Evolutionary conservation across 495 filamentous ascomycete genomes (phyloP), one percentile per base, ranked within the genome.

Genomic region (Thermochaetoides thermophila): DNA sequence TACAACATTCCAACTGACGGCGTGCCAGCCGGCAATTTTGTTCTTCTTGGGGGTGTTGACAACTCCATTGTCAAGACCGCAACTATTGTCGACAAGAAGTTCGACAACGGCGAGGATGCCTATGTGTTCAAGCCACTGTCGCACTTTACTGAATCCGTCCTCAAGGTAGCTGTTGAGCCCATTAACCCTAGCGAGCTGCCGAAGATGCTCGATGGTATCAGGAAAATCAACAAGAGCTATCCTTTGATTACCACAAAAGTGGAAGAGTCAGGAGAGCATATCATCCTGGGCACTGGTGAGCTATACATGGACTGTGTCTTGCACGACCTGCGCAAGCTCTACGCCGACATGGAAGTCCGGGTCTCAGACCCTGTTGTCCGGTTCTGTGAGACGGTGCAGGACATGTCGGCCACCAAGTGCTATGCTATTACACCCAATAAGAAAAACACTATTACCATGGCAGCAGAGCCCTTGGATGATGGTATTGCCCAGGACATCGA

Each of bases 341-440:
- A 94, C 54, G 84, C 87, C n/a, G 85, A 96, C 49, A 97, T 97
- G 89, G 91, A 97, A 49, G 73, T 96, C 56, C 93, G 94, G 59
- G 84, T 97, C 29, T 97, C 89, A 7, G 89, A 97, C 49, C 89
- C 89, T 4, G 91, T 96, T 13, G 95, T 91, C 16, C 73, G 89
- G 18, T 97, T 97, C 65, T 91, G 84, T 56, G 89, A 97, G 60
- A 97, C 89, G 3, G 84, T 93, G n/a, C 84, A 91, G 31, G 91
- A 96, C 51, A 91, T 84, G 31, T 92, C 83, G 13, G 85, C 87
- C 17, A 94, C 92, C 37, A 95, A 95, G 64, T 96, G 89, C 54
- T 96, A 94, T 55, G 86, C 89, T 8, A 71, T 92, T 43, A 97
- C 89, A 3, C 89, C 89, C 5, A 97, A 97, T 58, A 96, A 97